Base-by-base conservation (phyloP, 2,329 filamentous ascomycete species). In the Trichoderma sp. region DNA sequence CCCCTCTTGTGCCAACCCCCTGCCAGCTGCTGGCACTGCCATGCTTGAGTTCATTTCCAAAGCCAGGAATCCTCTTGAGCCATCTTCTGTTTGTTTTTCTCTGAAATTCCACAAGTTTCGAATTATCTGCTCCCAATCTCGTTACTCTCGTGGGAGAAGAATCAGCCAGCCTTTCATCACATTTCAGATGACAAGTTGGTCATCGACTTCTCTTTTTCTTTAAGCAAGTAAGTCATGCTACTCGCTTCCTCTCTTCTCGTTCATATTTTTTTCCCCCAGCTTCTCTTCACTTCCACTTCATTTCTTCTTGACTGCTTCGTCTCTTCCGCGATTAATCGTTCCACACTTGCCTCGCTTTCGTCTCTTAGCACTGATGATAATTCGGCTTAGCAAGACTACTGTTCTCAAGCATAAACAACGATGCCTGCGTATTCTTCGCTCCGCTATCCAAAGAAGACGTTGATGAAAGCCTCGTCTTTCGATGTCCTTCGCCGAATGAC, bases 381-480 rank as follows among this genome's bases (percentile, higher is more conserved):
- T 54, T 26, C 18, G 18, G 14, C 16, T n/a, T 43, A 7, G 13
- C 21, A 59, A 34, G 21, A 16, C n/a, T 54, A 28, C 26, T 14
- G 16, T 18, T n/a, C 18, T 43, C 13, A 30, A 39, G 34, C 24
- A 63, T 52, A n/a, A 43, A 18, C n/a, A 37, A 52, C 14, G 4
- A 69, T 69, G 68, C 63, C 68, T 11, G 58, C 39, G 2, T 52
- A 66, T 28, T 61, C 64, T 8, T 51, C 64, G 10, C 61, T 66
- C 4, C 58, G 63, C 24, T 30, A 63, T 11, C 68, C 68, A 1
- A 66, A 63, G 58, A 67, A 54, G 39, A 66, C 64, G 5, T 59
- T 69, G 30, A 24, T 66, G 30, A 69, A 69, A 32, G 63, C 61
- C 5, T 61, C 64, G 13, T 69, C 68, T 16, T 67, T 69, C 14